Conservation (phyloP, 805 yeast genomes). For the Deakozyma indianensis region DNA sequence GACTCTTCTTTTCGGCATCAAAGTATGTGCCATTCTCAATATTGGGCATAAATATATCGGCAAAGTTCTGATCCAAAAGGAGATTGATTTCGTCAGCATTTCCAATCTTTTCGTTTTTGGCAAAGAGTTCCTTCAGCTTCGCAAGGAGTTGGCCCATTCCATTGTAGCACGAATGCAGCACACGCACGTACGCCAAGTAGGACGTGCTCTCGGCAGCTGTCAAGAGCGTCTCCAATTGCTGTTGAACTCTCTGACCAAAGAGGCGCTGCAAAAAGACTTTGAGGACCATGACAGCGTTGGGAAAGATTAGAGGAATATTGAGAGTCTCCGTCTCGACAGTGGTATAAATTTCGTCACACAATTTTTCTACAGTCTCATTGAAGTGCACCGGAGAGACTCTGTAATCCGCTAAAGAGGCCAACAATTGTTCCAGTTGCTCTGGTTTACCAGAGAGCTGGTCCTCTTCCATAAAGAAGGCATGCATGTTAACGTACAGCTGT, state of each 20-base stretch:
- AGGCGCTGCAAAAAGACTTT: constrained; percentile 59
- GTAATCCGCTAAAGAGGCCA: constrained; percentile 52
- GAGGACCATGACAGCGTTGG: constrained; percentile 51
- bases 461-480: constrained; percentile 49
- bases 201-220: constrained; percentile 49
- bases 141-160: constrained; percentile 45
- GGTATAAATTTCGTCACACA: constrained; percentile 41
- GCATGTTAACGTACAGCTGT: constrained; percentile 68
- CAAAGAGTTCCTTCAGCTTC: constrained; percentile 43
- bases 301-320: constrained; percentile 58
- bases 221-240: constrained; percentile 35
- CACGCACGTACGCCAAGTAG: constrained; percentile 59
- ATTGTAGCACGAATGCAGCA: constrained; percentile 52
- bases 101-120: constrained; percentile 23
- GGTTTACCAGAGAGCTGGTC: constrained; percentile 19
- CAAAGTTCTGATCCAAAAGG: constrained; percentile 53
- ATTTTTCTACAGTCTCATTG: constrained; percentile 36
- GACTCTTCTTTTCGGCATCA: constrained; percentile 50
- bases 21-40: constrained; percentile 56
- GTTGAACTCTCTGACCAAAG: constrained; percentile 51
- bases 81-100: constrained; percentile 26
- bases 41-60: constrained; percentile 62
- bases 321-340: constrained; percentile 61
- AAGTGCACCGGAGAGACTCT: constrained; percentile 31
- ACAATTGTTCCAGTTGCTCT: constrained; percentile 22